Evolutionary conservation across 768 basidiomycete species (phyloP).

Genomic region (Erythrobasidium yunnanense): DNA sequence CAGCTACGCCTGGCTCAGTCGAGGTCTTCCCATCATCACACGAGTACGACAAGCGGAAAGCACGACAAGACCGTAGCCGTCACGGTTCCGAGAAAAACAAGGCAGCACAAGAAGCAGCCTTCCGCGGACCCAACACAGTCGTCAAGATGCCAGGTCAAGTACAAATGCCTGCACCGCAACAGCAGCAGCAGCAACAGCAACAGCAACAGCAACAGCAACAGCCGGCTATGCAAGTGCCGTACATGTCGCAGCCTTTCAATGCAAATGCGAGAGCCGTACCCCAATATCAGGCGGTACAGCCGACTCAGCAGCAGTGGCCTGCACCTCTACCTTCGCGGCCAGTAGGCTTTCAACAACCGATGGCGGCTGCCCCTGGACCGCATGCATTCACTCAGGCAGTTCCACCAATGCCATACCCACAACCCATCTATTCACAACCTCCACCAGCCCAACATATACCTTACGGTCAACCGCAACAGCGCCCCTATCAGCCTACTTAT

Average conservation of each 20-base stretch:
- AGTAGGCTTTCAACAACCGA: neutral
- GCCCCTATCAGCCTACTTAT: no score
- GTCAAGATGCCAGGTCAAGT: neutral
- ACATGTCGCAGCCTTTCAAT: neutral
- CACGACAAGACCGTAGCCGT: neutral
- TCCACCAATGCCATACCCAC: no score
- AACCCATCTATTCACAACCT: no score
- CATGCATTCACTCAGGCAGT: no score
- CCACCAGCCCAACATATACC: no score
- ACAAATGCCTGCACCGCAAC: neutral
- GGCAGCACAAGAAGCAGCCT: conserved; percentile 22
- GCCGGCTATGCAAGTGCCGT: neutral
- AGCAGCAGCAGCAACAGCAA: neutral
- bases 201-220: neutral
- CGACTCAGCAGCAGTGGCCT: neutral
- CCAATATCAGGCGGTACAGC: neutral
- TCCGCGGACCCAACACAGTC: neutral
- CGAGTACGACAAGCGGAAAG: conserved; percentile 27
- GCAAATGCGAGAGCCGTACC: neutral
- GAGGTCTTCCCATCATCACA: conserved; percentile 10
- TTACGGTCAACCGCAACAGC: no score
- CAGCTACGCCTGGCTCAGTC: conserved; percentile 41
- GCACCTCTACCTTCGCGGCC: neutral
- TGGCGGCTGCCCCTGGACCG: no score
- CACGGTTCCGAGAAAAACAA: neutral